These are phyloP conservation scores for Ambrosia hybrid DNA, from an alignment of 140 eudicot genomes.

Conservation along the genomic window DNA sequence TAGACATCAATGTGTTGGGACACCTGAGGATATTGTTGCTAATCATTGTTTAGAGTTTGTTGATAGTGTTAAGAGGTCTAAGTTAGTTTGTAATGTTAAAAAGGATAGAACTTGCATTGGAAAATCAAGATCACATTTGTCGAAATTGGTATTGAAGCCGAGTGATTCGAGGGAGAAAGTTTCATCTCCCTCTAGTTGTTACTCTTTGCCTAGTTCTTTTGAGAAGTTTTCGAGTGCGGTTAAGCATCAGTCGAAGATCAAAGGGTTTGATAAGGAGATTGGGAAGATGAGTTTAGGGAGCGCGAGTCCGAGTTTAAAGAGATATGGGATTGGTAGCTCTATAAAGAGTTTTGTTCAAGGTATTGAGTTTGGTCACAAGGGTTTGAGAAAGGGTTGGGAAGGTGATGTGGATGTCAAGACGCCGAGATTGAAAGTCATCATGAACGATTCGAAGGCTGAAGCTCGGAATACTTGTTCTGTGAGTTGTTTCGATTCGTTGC, in stretches of 20 bases:
- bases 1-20: slow-evolving; percentile 84
- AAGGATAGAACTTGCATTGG: slow-evolving; percentile 36
- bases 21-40: slow-evolving; percentile 86
- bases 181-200: slow-evolving; percentile 82
- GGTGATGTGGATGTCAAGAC: slow-evolving; percentile 81
- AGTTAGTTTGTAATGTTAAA: slow-evolving; percentile 37
- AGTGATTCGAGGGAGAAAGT: slow-evolving; percentile 49
- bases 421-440: slow-evolving; percentile 61
- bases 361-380: slow-evolving; percentile 79
- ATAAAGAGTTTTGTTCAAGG: slow-evolving; percentile 72
- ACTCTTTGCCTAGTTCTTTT: slow-evolving; percentile 83
- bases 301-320: slow-evolving; percentile 52
- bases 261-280: slow-evolving; percentile 63
- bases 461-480: slow-evolving; percentile 62
- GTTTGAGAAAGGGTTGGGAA: slow-evolving; percentile 94
- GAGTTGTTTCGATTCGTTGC: slow-evolving; percentile 32
- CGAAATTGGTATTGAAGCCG: slow-evolving; percentile 47
- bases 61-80: slow-evolving; percentile 15
- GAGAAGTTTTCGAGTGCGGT: slow-evolving; percentile 79
- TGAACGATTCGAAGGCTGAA: slow-evolving; percentile 49
- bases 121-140: slow-evolving; percentile 65
- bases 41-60: slow-evolving; percentile 66
- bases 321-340: slow-evolving; percentile 42
- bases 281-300: slow-evolving; percentile 40
- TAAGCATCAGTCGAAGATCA: slow-evolving; percentile 72